phyloP scores from a whole-genome alignment of 2,329 filamentous ascomycete species.

The Aspergillus cejpii region DNA sequence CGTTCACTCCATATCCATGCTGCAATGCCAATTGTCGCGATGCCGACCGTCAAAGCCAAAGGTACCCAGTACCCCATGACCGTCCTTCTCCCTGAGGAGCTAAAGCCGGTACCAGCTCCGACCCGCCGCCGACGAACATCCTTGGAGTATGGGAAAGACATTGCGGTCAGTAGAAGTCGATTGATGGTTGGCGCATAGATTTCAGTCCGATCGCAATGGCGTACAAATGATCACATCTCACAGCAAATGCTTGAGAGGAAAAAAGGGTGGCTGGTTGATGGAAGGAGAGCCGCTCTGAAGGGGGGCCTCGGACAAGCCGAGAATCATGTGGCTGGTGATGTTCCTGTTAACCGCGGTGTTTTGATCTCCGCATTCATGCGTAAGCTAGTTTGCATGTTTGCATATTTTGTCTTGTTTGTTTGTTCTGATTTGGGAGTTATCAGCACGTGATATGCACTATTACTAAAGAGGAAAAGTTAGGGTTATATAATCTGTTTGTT shows the following conservation, averaged over 20 bases:
- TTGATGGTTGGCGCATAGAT: slow-evolving; percentile 26
- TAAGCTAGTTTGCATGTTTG: slow-evolving; percentile 1
- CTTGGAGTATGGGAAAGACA: slow-evolving; percentile 35
- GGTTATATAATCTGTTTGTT: slow-evolving; percentile 18
- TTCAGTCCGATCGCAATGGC: slow-evolving; percentile 18
- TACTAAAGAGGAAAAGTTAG: too few species aligned
- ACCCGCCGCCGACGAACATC: slow-evolving; percentile 36
- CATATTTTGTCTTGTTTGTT: slow-evolving; percentile 28
- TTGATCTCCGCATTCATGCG: slow-evolving; percentile 5
- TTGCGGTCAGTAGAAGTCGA: slow-evolving; percentile 25
- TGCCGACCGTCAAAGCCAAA: slow-evolving; percentile 74
- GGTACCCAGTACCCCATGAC: slow-evolving; percentile 73
- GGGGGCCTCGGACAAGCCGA: slow-evolving; percentile 33
- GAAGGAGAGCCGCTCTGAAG: slow-evolving; percentile 19
- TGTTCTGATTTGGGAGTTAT: slow-evolving; percentile 15
- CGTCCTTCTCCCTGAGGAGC: slow-evolving; percentile 37
- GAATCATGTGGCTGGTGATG: slow-evolving; percentile 40
- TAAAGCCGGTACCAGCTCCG: slow-evolving; percentile 37
- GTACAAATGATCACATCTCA: slow-evolving; percentile 31
- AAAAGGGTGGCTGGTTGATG: slow-evolving; percentile 12
- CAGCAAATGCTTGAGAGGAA: slow-evolving; percentile 14
- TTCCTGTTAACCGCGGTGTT: slow-evolving; percentile 25
- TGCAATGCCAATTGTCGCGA: slow-evolving; percentile 77
- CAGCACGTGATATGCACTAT: slow-evolving; percentile 19
- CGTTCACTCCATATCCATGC: slow-evolving; percentile 95